These are phyloP conservation scores for Pseudocercospora ulei DNA, from an alignment of 2,329 filamentous ascomycete species.

Conservation along the genomic window DNA sequence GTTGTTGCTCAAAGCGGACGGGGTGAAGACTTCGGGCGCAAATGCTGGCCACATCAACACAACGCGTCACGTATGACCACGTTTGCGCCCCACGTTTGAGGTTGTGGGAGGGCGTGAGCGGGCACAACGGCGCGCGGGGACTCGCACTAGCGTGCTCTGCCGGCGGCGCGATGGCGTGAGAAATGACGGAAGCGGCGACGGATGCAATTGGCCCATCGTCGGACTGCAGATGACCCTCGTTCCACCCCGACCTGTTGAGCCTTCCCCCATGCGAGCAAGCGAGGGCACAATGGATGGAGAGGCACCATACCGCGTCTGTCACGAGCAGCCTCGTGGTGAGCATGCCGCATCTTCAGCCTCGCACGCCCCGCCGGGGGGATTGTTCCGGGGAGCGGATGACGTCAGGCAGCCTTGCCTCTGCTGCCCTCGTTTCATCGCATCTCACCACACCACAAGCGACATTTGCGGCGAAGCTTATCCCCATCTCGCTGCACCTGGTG, in stretches of 20 bases:
- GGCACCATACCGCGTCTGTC: background rate
- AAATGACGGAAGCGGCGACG: conserved; percentile 3
- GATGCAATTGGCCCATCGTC: background rate
- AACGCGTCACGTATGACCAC: conserved; percentile 3
- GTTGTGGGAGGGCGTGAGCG: conserved; percentile 2
- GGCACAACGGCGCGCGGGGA: conserved; percentile 4
- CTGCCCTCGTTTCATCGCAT: conserved; percentile 19
- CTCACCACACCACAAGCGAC: conserved; percentile 22
- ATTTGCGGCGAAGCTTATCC: conserved; percentile 22
- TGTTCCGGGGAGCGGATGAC: no score
- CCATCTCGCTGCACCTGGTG: conserved; percentile 15
- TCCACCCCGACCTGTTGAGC: conserved; percentile 1
- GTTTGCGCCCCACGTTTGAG: conserved; percentile 9
- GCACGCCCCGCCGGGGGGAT: background rate
- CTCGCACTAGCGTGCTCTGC: conserved; percentile 5
- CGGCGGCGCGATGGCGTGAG: conserved; percentile 1
- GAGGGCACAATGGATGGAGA: no score
- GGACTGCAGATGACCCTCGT: background rate
- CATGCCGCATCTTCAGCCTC: conserved; percentile 5
- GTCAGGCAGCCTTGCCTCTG: no score
- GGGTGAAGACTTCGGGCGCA: no score
- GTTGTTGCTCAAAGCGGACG: conserved; percentile 7
- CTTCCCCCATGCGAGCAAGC: conserved; percentile 1
- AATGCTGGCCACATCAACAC: conserved; percentile 4
- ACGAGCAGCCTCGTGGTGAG: conserved; percentile 11